phyloP scores from a whole-genome alignment of 2,329 filamentous ascomycete genomes.

The Neopestalotiopsis rosae region DNA sequence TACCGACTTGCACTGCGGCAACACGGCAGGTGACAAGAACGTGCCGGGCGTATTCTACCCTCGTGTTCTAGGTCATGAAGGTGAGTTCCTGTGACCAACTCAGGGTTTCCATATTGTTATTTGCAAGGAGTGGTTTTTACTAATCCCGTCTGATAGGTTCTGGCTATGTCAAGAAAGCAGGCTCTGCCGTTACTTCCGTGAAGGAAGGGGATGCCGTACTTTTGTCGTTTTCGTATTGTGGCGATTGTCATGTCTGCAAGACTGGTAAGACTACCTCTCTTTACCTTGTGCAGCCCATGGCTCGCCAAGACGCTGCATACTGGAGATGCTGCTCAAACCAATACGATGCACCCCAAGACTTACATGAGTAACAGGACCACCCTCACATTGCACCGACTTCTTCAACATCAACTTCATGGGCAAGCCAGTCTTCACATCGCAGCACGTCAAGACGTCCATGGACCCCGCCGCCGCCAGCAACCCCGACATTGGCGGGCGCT shows the following conservation, averaged over 20 bases:
- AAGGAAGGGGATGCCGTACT: slow-evolving; percentile 51
- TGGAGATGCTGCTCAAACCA: not conserved
- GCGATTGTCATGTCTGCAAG: slow-evolving; percentile 52
- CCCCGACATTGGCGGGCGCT: slow-evolving; percentile 43
- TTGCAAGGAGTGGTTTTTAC: not conserved
- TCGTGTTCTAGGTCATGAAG: slow-evolving; percentile 58
- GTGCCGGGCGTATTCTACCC: slow-evolving; percentile 47
- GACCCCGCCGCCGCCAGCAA: slow-evolving; percentile 45
- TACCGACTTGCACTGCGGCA: slow-evolving; percentile 55
- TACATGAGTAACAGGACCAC: slow-evolving; percentile 34
- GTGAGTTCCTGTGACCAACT: slow-evolving; percentile 29
- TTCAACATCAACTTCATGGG: slow-evolving; percentile 58
- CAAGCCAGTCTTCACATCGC: slow-evolving; percentile 44
- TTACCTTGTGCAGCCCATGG: too few relatives aligned
- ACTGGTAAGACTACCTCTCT: slow-evolving; percentile 20
- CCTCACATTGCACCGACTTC: slow-evolving; percentile 55
- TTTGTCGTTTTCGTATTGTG: slow-evolving; percentile 53
- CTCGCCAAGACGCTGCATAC: not conserved
- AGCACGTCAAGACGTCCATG: slow-evolving; percentile 27
- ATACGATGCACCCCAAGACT: not conserved
- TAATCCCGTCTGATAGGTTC: slow-evolving; percentile 32
- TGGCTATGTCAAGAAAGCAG: slow-evolving; percentile 53
- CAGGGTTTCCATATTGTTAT: too few relatives aligned
- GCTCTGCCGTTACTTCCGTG: slow-evolving; percentile 45
- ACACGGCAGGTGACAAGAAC: slow-evolving; percentile 34